Conservation (phyloP, 805 yeast species). For the Ogataea pilisensis region DNA sequence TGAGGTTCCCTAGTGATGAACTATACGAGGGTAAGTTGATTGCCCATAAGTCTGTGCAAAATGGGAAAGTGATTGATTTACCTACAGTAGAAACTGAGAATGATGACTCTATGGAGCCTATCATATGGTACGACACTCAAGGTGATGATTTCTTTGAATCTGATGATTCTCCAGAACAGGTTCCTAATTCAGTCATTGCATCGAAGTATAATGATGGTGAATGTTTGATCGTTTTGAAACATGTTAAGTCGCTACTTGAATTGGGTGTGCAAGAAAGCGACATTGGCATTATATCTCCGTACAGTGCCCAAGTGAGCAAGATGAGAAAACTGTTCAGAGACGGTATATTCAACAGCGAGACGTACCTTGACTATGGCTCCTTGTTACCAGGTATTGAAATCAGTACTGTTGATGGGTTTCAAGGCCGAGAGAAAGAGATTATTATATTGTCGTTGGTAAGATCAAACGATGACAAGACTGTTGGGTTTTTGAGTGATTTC, state of each 20-base stretch:
- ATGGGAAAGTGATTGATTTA: conserved; percentile 52
- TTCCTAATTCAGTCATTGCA: conserved; percentile 27
- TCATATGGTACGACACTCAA: conserved; percentile 90
- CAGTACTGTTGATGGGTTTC: conserved; percentile 93
- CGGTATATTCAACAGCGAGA: conserved; percentile 14
- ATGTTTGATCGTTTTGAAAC: conserved; percentile 53
- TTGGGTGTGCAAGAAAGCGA: conserved; percentile 49
- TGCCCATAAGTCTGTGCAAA: conserved; percentile 58
- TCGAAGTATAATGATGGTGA: conserved; percentile 82
- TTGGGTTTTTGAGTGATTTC: conserved; percentile 79
- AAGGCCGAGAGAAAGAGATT: conserved; percentile 91
- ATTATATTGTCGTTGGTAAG: conserved; percentile 79
- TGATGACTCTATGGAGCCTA: conserved; percentile 46
- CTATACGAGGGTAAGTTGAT: conserved; percentile 60
- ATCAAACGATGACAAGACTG: conserved; percentile 63
- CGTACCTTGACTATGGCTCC: not conserved
- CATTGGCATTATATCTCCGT: conserved; percentile 89
- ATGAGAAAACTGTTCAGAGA: conserved; percentile 44
- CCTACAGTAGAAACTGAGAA: conserved; percentile 34
- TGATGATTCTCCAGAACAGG: conserved; percentile 34
- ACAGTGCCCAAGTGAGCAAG: conserved; percentile 76
- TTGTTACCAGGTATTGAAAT: conserved; percentile 55
- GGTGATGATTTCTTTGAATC: conserved; percentile 77
- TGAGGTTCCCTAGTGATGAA: conserved; percentile 68
- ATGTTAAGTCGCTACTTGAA: conserved; percentile 47